These are phyloP conservation scores for Sarocladium brachiariae DNA, from an alignment of 2,329 filamentous ascomycete genomes.

Conservation along the genomic window DNA sequence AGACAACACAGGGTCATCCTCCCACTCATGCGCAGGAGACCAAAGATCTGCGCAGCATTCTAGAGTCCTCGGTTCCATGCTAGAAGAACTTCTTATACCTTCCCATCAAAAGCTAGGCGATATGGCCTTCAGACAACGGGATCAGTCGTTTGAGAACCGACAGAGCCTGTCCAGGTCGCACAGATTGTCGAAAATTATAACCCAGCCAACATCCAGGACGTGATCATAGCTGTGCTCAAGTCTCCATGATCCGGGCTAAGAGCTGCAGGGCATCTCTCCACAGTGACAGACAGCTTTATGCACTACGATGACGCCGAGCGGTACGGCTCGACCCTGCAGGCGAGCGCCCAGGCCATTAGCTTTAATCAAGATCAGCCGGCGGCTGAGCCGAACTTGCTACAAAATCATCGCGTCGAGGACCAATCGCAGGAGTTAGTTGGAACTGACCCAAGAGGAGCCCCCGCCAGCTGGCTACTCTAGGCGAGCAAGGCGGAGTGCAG, in stretches of 20 bases:
- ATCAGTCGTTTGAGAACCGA: no score
- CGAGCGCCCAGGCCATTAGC: not conserved
- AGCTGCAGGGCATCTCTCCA: no score
- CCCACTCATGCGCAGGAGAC: not conserved
- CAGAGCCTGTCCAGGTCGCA: no score
- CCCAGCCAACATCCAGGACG: no score
- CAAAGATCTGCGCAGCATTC: not conserved
- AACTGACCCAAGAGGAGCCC: not conserved
- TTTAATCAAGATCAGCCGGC: not conserved
- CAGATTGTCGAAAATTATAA: not conserved
- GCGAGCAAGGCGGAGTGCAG: not conserved
- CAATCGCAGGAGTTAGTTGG: not conserved
- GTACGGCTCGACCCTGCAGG: constrained; percentile 5
- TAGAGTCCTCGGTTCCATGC: not conserved
- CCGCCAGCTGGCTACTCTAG: not conserved
- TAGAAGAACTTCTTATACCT: not conserved
- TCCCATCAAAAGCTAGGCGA: no score
- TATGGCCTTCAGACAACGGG: no score
- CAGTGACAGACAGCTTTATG: not conserved
- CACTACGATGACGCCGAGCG: not conserved
- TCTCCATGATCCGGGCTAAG: no score
- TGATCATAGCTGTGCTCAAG: no score
- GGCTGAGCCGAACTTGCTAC: not conserved
- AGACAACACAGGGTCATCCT: not conserved
- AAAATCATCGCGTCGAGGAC: not conserved